A percentile compares a stretch with the other conserved stretches of the same genome.
Evolutionary conservation across 768 basidiomycete species (phyloP).

Genomic region (Neoboletus magnificus): DNA sequence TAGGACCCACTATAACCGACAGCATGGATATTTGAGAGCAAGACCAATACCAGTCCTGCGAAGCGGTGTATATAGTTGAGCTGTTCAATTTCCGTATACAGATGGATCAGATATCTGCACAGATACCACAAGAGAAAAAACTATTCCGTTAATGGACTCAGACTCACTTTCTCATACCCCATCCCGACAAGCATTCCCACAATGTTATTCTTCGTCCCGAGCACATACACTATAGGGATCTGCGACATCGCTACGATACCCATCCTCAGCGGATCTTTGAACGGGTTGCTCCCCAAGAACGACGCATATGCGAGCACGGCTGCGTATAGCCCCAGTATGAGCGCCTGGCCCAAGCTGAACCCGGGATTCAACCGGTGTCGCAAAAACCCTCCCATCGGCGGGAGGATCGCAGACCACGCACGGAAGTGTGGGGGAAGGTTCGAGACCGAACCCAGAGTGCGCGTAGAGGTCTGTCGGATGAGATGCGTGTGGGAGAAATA

Average conservation of each 20-base stretch:
- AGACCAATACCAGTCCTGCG: slow-evolving; percentile 40
- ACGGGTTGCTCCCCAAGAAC: slow-evolving; percentile 34
- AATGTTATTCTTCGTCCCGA: slow-evolving; percentile 50
- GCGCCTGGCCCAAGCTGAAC: slow-evolving; percentile 37
- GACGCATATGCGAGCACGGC: slow-evolving; percentile 35
- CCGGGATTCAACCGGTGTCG: slow-evolving; percentile 33
- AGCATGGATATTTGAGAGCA: slow-evolving; percentile 42
- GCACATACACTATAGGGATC: slow-evolving; percentile 41
- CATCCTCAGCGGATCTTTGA: slow-evolving; percentile 32
- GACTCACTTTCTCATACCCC: slow-evolving; percentile 46
- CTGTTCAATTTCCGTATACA: slow-evolving; percentile 22
- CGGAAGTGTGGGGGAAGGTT: slow-evolving; percentile 36
- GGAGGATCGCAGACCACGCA: slow-evolving; percentile 35
- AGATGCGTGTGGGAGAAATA: slow-evolving; percentile 26
- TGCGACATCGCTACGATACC: slow-evolving; percentile 42
- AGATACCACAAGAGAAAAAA: neutral
- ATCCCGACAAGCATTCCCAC: slow-evolving; percentile 39
- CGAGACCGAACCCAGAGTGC: slow-evolving; percentile 6
- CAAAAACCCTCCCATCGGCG: slow-evolving; percentile 32
- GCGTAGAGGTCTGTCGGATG: slow-evolving; percentile 15
- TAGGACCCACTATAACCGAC: slow-evolving; percentile 37
- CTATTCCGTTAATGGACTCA: neutral
- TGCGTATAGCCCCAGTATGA: slow-evolving; percentile 37
- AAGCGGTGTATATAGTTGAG: slow-evolving; percentile 57
- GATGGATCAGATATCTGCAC: neutral